Evolutionary conservation across 2,329 filamentous ascomycete species (phyloP), one percentile per base, ranked within the genome.

Genomic region (Trichoderma semiorbis): DNA sequence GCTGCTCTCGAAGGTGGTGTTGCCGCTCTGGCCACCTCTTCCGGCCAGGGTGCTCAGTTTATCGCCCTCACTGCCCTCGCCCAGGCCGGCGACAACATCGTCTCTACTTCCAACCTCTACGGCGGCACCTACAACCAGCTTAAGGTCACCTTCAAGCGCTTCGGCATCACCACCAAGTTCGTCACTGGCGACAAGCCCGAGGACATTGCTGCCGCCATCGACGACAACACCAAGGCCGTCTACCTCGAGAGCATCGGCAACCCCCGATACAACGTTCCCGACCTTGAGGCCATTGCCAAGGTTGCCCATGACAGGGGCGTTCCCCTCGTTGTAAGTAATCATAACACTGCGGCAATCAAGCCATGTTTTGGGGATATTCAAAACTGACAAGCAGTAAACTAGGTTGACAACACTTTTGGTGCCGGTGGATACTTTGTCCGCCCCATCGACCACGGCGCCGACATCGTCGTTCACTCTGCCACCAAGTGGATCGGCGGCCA

Each of bases 401-500:
- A 92, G 87, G 92, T 95, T 63, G 95, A 98, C 84, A 98, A 98
- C 86, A 98, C 95, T 10, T 98, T 98, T 77, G 95, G 95, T 61
- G 95, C 95, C 14, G 95, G 95, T 72, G 95, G 95, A 65, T 98
- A 93, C 86, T 97, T 93, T 81, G 85, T 91, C 76, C 90, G 92
- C 7, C 95, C 95, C 53, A 95, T 98, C 77, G 91, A 95, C 28
- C 92, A 97, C 81, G 95, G 95, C 70, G 95, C 93, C 74, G 95
- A 98, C 79, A 97, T 98, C 73, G 92, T 98, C 67, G 93, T 97
- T 28, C 94, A 98, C 86, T 96, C 93, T 50, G 94, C 94, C 12
- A 97, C 95, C 72, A 98, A 98, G 83, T 98, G 95, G 95, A 98
- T 98, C 74, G 95, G 95, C 71, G 95, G 95, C 55, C 95, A 98